Evolutionary conservation across 495 filamentous ascomycete genomes (phyloP).

Genomic region (Aspergillus funiculosus): DNA sequence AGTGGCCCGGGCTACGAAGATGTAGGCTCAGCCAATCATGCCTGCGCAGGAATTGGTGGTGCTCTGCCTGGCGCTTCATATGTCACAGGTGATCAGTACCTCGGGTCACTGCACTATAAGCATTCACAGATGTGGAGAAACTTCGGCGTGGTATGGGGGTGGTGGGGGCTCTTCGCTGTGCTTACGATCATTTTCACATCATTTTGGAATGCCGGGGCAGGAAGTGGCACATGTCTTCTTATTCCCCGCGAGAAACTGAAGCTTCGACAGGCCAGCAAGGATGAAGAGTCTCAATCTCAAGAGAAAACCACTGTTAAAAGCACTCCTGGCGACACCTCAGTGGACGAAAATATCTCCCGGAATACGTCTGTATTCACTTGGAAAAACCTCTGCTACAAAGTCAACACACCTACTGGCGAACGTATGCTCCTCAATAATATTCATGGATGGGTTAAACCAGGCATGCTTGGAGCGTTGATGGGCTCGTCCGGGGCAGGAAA

Average conservation of each 20-base stretch:
- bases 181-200: slow-evolving; percentile 37
- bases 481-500: slow-evolving; percentile 61
- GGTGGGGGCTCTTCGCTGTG: slow-evolving; percentile 38
- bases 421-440: slow-evolving; percentile 64
- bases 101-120: slow-evolving; percentile 46
- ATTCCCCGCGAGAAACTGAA: slow-evolving; percentile 37
- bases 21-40: slow-evolving; percentile 23
- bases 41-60: slow-evolving; percentile 52
- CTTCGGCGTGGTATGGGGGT: slow-evolving; percentile 45
- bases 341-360: slow-evolving; percentile 17
- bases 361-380: slow-evolving; percentile 56
- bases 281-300: slow-evolving; percentile 32
- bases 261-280: slow-evolving; percentile 17
- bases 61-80: slow-evolving; percentile 38
- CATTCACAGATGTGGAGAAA: slow-evolving; percentile 45
- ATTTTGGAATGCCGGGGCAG: slow-evolving; percentile 33
- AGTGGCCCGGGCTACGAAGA: slow-evolving; percentile 30
- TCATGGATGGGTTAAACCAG: slow-evolving; percentile 87
- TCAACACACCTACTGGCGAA: slow-evolving; percentile 39
- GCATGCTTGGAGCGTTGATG: slow-evolving; percentile 70
- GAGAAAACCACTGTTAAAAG: slow-evolving; percentile 24
- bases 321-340: too few species aligned
- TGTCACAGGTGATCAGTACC: slow-evolving; percentile 45
- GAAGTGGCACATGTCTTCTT: slow-evolving; percentile 30
- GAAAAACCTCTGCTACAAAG: slow-evolving; percentile 53